Conservation (phyloP, 192 early-diverging fungal genomes). For the Coemansia sp. region DNA sequence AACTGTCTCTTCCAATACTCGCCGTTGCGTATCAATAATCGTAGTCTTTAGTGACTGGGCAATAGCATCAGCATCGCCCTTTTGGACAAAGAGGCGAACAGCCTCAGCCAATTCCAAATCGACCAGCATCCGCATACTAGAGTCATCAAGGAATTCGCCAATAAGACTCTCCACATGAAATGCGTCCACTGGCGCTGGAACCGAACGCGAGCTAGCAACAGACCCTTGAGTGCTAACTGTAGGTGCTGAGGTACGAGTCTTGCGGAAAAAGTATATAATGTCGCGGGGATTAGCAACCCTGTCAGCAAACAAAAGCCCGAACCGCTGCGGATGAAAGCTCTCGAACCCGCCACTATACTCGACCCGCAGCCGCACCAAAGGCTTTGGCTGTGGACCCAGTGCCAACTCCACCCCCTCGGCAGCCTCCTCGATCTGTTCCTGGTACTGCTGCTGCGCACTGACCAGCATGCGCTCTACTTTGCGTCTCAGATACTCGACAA, state of each 20-base stretch:
- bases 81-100: conserved; percentile 77
- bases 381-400: conserved; percentile 60
- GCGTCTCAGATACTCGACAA: conserved; percentile 62
- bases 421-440: conserved; percentile 37
- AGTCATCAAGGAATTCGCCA: conserved; percentile 69
- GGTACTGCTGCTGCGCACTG: conserved; percentile 66
- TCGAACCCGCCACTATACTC: conserved; percentile 86
- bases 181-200: conserved; percentile 70
- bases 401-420: conserved; percentile 33
- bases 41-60: conserved; percentile 60
- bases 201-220: conserved; percentile 23
- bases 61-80: conserved; percentile 85
- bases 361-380: conserved; percentile 81
- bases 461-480: conserved; percentile 63
- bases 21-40: conserved; percentile 36
- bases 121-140: conserved; percentile 70
- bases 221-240: conserved; percentile 12
- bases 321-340: conserved; percentile 84
- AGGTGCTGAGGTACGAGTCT: conserved; percentile 20
- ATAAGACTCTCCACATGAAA: conserved; percentile 79
- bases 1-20: conserved; percentile 9
- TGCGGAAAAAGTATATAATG: conserved; percentile 81
- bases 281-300: conserved; percentile 89
- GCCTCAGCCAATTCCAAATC: conserved; percentile 79
- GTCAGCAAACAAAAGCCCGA: conserved; percentile 80